These are phyloP conservation scores for Castanopsis chinensis DNA, from an alignment of 306 rosid species.

Conservation along the genomic window DNA sequence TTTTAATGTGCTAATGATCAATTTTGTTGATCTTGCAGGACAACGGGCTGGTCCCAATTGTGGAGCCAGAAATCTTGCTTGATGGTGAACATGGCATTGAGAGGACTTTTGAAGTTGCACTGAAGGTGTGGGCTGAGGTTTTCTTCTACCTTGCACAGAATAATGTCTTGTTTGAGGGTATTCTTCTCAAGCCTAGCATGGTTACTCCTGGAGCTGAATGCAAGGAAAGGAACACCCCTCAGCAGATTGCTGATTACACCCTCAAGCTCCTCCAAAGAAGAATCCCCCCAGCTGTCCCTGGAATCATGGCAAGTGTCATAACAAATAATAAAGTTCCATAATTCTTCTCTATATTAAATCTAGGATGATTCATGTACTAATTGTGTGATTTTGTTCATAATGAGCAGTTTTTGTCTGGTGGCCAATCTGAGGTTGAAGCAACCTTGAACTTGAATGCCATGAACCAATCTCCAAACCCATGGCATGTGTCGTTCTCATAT, in stretches of 20 bases:
- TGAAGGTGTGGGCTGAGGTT: conserved; percentile 92
- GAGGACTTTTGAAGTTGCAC: conserved; percentile 81
- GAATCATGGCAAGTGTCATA: conserved; percentile 71
- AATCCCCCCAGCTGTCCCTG: conserved; percentile 95
- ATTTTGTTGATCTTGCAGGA: conserved; percentile 35
- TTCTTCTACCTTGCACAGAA: conserved; percentile 91
- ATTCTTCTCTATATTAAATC: no score
- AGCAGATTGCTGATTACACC: conserved; percentile 74
- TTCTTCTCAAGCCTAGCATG: conserved; percentile 98
- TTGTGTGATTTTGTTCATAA: neutral
- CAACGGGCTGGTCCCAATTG: conserved; percentile 85
- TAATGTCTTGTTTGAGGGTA: conserved; percentile 85
- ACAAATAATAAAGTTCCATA: neutral
- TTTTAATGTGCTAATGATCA: neutral
- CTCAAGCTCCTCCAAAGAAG: conserved; percentile 82
- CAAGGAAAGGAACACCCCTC: conserved; percentile 77
- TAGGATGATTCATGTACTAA: conserved; percentile 2
- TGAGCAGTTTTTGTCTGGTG: conserved; percentile 90
- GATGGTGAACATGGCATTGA: conserved; percentile 89
- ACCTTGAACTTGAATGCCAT: conserved; percentile 89
- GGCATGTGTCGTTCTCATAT: conserved; percentile 97
- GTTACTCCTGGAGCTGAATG: conserved; percentile 93
- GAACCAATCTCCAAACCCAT: conserved; percentile 75
- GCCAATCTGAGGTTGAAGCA: conserved; percentile 98
- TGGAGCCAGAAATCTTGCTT: conserved; percentile 97